Evolutionary conservation across 2,329 filamentous ascomycete species (phyloP), one percentile per base, ranked within the genome.

Genomic region (Davidsoniella eucalypti): DNA sequence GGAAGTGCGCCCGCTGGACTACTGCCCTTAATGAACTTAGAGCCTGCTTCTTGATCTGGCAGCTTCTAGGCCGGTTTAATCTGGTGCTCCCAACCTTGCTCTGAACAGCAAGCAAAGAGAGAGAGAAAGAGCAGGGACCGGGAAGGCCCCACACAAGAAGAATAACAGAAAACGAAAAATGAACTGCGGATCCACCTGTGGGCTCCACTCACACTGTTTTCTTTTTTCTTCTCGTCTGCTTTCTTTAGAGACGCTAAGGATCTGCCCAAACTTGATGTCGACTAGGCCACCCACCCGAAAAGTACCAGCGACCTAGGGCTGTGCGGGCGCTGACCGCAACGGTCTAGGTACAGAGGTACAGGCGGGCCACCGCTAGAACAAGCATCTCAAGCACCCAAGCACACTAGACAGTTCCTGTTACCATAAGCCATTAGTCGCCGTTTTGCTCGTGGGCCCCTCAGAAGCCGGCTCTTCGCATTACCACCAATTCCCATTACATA

Each of bases 401-500:
- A 23, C 21, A 5, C 21, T 23, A 23, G 4, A 12, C 29, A 33
- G 29, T 33, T 33, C 29, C 29, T 33, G 29, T 33, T 33, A 33
- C 29, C 29, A 33, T 4, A 33, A 33, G 6, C 29, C 29, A 33
- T 33, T 33, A 33, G 29, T 33, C 29, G 29, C 29, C 29, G 29
- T 33, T 33, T 33, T 33, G 29, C 29, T 33, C 29, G 29, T 33
- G 29, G 29, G 8, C 29, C 29, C 29, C 9, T 33, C 29, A 33
- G 29, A 33, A 33, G 29, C 36, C 44, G 36, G 44, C 29, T 36
- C 33, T 33, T 33, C 45, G 29, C 50, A 47, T 54, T 54, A 52
- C 41, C 51, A 55, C 55, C 55, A 54, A 47, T 54, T 54, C 54
- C 41, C 51, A 55, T 56, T 56, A 54, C 55, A 56, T 56, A 54